A percentile compares a stretch with the other conserved stretches of the same genome.
Evolutionary conservation across 1,139 yeast genomes (phyloP).

Genomic region (Lizanozyma gosingica): DNA sequence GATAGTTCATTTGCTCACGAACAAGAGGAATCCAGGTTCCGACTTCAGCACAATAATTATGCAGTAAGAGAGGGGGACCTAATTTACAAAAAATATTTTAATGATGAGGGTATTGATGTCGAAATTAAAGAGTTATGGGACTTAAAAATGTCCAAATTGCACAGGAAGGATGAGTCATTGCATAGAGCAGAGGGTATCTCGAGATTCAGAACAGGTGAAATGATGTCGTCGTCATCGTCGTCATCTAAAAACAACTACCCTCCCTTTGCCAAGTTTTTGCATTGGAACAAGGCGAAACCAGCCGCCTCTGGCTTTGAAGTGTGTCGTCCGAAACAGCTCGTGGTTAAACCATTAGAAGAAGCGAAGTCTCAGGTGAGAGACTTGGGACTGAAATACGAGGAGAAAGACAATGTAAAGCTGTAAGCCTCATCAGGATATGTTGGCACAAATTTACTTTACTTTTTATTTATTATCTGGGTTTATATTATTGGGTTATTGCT

Average conservation of each 20-base stretch:
- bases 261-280: background rate
- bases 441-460: background rate
- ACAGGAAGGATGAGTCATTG: too few species aligned
- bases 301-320: slow-evolving; percentile 41
- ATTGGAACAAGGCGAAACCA: too few species aligned
- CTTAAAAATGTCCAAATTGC: slow-evolving; percentile 19
- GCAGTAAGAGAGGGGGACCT: slow-evolving; percentile 42
- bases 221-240: background rate
- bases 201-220: background rate
- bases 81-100: slow-evolving; percentile 31
- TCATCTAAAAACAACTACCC: background rate
- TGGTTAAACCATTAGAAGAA: too few species aligned
- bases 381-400: too few species aligned
- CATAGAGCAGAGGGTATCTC: background rate
- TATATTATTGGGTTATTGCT: background rate
- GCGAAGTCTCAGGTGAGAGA: too few species aligned
- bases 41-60: slow-evolving; percentile 22
- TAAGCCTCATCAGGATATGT: background rate
- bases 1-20: slow-evolving; percentile 1
- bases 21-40: slow-evolving; percentile 2
- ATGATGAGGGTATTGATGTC: slow-evolving; percentile 35
- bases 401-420: background rate
- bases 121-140: slow-evolving; percentile 46
- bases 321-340: slow-evolving; percentile 32
- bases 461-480: background rate